These are phyloP conservation scores for Epithele typhae DNA, from an alignment of 768 basidiomycete species.

Conservation along the genomic window DNA sequence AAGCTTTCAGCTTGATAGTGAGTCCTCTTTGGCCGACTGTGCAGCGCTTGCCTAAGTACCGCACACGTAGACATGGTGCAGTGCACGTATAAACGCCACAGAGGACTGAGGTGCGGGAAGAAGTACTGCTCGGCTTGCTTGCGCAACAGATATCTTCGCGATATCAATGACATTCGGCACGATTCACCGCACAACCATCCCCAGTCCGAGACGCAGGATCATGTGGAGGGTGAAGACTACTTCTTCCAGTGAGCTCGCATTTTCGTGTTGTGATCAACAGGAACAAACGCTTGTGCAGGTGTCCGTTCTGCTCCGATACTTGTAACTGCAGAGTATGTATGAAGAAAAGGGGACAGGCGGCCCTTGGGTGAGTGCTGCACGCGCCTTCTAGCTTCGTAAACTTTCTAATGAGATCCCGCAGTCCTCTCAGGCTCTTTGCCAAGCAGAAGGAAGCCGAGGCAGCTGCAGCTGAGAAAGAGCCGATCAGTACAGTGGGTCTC, in stretches of 20 bases:
- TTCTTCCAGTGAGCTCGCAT: slow-evolving; percentile 46
- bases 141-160: slow-evolving; percentile 61
- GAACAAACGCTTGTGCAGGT: slow-evolving; percentile 36
- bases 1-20: slow-evolving; percentile 52
- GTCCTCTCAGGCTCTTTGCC: no score
- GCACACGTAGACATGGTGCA: slow-evolving; percentile 28
- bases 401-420: no score
- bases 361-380: slow-evolving; percentile 62
- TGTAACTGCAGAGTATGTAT: slow-evolving; percentile 70
- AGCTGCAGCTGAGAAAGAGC: no score
- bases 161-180: slow-evolving; percentile 38
- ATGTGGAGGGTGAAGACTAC: slow-evolving; percentile 33
- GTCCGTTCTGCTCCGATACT: slow-evolving; percentile 59
- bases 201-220: slow-evolving; percentile 20
- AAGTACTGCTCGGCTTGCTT: slow-evolving; percentile 67
- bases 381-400: no score
- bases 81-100: slow-evolving; percentile 31
- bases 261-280: not conserved
- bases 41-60: not conserved
- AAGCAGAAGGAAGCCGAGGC: no score
- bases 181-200: slow-evolving; percentile 2
- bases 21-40: slow-evolving; percentile 9
- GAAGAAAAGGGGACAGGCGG: slow-evolving; percentile 55
- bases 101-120: slow-evolving; percentile 43
- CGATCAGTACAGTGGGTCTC: no score